Percentiles rank a stretch among this genome's conserved stretches.
Evolutionary conservation across 78 protist species (phyloP).

Genomic region (Dictyostelium capitatum): DNA sequence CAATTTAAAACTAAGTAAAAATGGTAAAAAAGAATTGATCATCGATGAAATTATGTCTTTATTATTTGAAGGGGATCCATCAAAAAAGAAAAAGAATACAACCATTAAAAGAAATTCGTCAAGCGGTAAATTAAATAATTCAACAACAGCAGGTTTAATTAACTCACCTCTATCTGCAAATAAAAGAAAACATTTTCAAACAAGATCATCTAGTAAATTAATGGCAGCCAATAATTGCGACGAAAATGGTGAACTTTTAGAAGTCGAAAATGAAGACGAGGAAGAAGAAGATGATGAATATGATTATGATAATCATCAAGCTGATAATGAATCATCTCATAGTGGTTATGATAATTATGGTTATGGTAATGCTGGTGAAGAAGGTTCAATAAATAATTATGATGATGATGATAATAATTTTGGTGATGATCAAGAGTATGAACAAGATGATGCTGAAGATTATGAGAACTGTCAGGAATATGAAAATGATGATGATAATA

Average conservation of each 20-base stretch:
- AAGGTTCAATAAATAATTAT: background rate
- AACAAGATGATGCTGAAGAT: too few species aligned
- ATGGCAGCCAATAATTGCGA: background rate
- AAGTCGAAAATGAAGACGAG: background rate
- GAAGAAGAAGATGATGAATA: background rate
- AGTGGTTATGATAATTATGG: background rate
- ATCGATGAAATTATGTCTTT: conserved; percentile 49
- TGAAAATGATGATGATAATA: background rate
- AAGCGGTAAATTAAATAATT: background rate
- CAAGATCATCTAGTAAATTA: background rate
- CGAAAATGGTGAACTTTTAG: background rate
- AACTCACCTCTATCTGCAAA: background rate
- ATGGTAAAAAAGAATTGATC: conserved; percentile 48
- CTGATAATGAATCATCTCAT: background rate
- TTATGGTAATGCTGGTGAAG: background rate
- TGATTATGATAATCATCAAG: background rate
- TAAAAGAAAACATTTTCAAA: background rate
- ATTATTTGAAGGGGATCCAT: background rate
- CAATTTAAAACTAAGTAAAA: conserved; percentile 40
- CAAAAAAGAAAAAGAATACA: background rate
- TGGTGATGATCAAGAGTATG: background rate
- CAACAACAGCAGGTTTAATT: background rate
- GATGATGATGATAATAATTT: background rate
- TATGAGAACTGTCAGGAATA: background rate
- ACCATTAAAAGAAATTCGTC: background rate